These are phyloP conservation scores for Entrophospora sp. DNA, from an alignment of 192 early-diverging fungal species.

Conservation along the genomic window DNA sequence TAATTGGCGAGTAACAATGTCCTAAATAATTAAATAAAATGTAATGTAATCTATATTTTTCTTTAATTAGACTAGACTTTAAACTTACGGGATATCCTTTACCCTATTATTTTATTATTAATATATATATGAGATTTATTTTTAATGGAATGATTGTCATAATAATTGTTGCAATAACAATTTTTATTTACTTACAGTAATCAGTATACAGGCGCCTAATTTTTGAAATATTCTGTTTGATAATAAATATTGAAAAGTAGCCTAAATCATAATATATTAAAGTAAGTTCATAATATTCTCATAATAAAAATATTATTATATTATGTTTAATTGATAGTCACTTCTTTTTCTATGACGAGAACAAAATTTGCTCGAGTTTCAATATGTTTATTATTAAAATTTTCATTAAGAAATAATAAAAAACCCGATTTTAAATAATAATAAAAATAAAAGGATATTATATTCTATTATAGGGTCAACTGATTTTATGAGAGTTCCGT, in stretches of 20 bases:
- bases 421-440: background rate
- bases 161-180: no score
- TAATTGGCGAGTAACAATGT: slow-evolving; percentile 19
- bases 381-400: background rate
- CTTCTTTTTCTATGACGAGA: slow-evolving; percentile 22
- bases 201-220: slow-evolving; percentile 10
- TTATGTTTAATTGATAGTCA: no score
- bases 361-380: slow-evolving; percentile 12
- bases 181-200: slow-evolving; percentile 11
- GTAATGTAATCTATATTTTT: background rate
- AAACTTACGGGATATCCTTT: slow-evolving; percentile 22
- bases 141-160: no score
- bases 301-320: background rate
- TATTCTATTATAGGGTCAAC: slow-evolving; percentile 16
- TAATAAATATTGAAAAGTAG: slow-evolving; percentile 22
- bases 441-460: slow-evolving; percentile 1
- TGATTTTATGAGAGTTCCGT: slow-evolving; percentile 9
- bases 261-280: background rate
- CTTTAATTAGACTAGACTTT: background rate
- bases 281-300: background rate
- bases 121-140: background rate
- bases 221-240: slow-evolving; percentile 1
- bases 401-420: background rate
- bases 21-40: background rate
- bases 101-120: background rate